Conservation (phyloP, 2,329 filamentous ascomycete genomes). For the Diaporthe citrichinensis region DNA sequence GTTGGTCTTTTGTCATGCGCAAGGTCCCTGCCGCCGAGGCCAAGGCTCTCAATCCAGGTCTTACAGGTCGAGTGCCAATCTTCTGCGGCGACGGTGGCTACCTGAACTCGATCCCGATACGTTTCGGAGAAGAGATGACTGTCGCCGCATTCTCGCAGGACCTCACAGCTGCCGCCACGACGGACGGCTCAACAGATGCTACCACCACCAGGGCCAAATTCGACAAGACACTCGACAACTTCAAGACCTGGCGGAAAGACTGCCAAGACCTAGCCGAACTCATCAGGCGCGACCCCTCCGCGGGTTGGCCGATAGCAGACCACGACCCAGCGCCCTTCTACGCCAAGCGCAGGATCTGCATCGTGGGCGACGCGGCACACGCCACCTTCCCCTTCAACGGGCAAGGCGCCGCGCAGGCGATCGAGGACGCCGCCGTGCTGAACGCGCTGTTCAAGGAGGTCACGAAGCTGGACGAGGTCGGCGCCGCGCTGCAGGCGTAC, state of each 20-base stretch:
- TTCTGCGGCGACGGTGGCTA: conserved; percentile 11
- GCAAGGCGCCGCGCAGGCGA: conserved; percentile 54
- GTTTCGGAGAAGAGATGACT: conserved; percentile 13
- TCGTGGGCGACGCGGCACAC: conserved; percentile 44
- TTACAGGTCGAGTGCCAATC: background rate
- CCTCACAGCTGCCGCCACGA: background rate
- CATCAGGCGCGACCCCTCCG: conserved; percentile 6
- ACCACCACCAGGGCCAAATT: background rate
- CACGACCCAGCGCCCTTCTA: conserved; percentile 53
- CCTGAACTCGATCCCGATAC: conserved; percentile 11
- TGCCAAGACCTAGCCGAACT: conserved; percentile 4
- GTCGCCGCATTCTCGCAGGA: background rate
- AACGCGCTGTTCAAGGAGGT: conserved; percentile 46
- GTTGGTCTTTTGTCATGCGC: conserved; percentile 45
- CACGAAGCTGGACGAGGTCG: conserved; percentile 39
- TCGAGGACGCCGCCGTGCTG: conserved; percentile 54
- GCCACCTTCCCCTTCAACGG: conserved; percentile 46
- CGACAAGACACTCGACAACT: conserved; percentile 8
- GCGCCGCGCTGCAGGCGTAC: conserved; percentile 48
- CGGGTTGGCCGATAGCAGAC: conserved; percentile 44
- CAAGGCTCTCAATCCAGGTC: conserved; percentile 3
- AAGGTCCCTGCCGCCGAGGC: background rate
- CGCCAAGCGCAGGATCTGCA: conserved; percentile 43
- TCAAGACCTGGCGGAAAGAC: conserved; percentile 9
- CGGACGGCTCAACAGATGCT: background rate